These are phyloP conservation scores for Epichloe baconii DNA, from an alignment of 2,329 filamentous ascomycete genomes.

Conservation along the genomic window DNA sequence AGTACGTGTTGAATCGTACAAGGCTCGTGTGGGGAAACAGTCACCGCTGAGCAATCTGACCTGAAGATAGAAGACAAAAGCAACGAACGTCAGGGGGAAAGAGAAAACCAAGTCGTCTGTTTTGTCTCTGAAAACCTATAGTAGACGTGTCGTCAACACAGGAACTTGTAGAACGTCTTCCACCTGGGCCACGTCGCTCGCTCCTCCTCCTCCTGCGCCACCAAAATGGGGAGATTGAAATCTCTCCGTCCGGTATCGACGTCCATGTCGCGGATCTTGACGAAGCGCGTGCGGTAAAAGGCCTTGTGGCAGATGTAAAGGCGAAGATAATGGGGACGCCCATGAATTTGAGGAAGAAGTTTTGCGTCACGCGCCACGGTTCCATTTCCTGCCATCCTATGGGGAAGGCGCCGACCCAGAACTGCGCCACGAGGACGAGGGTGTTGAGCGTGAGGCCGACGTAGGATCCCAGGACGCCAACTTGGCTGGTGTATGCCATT, in stretches of 20 bases:
- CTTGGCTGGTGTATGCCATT: constrained; percentile 69
- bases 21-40: too few relatives aligned
- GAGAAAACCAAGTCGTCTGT: background rate
- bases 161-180: constrained; percentile 62
- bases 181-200: constrained; percentile 56
- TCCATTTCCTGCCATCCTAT: constrained; percentile 40
- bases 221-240: constrained; percentile 64
- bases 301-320: constrained; percentile 66
- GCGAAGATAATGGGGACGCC: constrained; percentile 53
- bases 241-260: constrained; percentile 74
- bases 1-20: too few relatives aligned
- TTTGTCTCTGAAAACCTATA: background rate
- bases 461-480: constrained; percentile 69
- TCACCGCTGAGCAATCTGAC: too few relatives aligned
- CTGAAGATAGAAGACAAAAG: too few relatives aligned
- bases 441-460: constrained; percentile 64
- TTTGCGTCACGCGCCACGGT: constrained; percentile 35
- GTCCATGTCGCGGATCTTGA: constrained; percentile 67
- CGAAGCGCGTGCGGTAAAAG: constrained; percentile 53
- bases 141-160: constrained; percentile 38
- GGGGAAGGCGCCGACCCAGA: constrained; percentile 77
- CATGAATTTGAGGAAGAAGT: constrained; percentile 64
- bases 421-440: constrained; percentile 68
- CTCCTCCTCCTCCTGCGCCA: constrained; percentile 72
- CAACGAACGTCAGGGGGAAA: too few relatives aligned